Percentiles rank a stretch among this genome's conserved stretches.
Conservation (phyloP, 2,329 filamentous ascomycete species). For the Coniella vitis region DNA sequence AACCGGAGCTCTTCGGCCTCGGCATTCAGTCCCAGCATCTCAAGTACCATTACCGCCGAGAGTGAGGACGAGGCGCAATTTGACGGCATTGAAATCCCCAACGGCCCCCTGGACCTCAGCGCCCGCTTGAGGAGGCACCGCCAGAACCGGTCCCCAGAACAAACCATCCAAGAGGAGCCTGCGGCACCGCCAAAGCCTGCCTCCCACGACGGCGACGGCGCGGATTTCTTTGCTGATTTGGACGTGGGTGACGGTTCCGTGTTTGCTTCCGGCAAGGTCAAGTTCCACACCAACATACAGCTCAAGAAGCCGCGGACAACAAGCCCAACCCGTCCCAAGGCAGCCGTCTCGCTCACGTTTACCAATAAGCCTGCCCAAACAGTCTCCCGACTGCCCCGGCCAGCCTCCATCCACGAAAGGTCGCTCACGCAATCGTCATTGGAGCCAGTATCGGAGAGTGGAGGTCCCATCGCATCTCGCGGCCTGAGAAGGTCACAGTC, state of each 20-base stretch:
- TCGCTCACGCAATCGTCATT: conserved; percentile 63
- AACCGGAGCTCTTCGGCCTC: conserved; percentile 82
- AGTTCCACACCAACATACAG: conserved; percentile 85
- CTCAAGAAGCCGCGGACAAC: conserved; percentile 65
- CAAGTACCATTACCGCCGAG: conserved; percentile 83
- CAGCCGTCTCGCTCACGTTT: conserved; percentile 83
- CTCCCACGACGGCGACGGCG: conserved; percentile 39
- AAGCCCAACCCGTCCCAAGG: conserved; percentile 65
- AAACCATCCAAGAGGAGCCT: conserved; percentile 32
- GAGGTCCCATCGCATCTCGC: conserved; percentile 57
- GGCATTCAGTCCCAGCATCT: conserved; percentile 84
- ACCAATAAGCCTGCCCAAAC: conserved; percentile 63
- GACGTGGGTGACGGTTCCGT: conserved; percentile 80
- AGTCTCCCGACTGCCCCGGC: conserved; percentile 70
- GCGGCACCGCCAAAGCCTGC: conserved; percentile 17
- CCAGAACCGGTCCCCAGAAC: conserved; percentile 50
- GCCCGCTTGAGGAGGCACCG: conserved; percentile 70
- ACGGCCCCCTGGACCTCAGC: conserved; percentile 75
- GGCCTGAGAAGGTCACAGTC: conserved; percentile 57
- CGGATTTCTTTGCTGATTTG: conserved; percentile 80
- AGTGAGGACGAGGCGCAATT: conserved; percentile 83
- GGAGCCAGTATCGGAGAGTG: conserved; percentile 90
- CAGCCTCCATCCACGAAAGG: conserved; percentile 59
- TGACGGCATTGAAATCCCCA: conserved; percentile 79
- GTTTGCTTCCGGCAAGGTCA: conserved; percentile 74